These are phyloP conservation scores for Balansia obtecta DNA, from an alignment of 2,329 filamentous ascomycete genomes.

Conservation along the genomic window DNA sequence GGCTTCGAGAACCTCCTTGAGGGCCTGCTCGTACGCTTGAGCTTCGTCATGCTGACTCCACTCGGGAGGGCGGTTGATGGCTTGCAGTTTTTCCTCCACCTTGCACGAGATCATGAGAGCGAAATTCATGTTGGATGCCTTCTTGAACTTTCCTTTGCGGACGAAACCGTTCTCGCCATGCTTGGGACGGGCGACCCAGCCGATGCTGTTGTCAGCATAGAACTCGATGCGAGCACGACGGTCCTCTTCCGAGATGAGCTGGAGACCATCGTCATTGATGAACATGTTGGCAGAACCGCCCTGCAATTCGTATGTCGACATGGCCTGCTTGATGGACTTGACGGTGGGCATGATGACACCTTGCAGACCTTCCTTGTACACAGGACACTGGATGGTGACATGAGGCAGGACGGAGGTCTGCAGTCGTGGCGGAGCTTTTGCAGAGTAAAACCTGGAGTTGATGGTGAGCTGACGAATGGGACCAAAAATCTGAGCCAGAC, in stretches of 20 bases:
- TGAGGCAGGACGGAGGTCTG: conserved; percentile 49
- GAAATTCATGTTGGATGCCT: conserved; percentile 65
- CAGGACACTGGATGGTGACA: conserved; percentile 73
- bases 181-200: conserved; percentile 54
- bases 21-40: conserved; percentile 49
- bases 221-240: conserved; percentile 52
- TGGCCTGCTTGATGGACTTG: conserved; percentile 64
- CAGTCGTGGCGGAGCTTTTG: conserved; percentile 51
- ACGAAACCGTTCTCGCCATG: conserved; percentile 51
- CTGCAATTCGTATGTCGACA: conserved; percentile 65
- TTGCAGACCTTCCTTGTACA: conserved; percentile 73
- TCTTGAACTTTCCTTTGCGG: conserved; percentile 55
- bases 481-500: conserved; percentile 62
- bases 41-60: conserved; percentile 62
- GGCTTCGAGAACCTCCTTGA: conserved; percentile 54
- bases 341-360: conserved; percentile 68
- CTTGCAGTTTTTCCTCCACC: conserved; percentile 55
- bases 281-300: conserved; percentile 71
- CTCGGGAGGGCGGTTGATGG: conserved; percentile 40
- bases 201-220: conserved; percentile 56
- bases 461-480: conserved; percentile 58
- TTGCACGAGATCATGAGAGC: conserved; percentile 54
- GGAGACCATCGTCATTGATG: conserved; percentile 63
- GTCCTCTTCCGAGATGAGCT: conserved; percentile 51
- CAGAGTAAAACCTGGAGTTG: conserved; percentile 78